Base-by-base conservation (phyloP, 805 yeast genomes). In the Ogataea corticis region DNA sequence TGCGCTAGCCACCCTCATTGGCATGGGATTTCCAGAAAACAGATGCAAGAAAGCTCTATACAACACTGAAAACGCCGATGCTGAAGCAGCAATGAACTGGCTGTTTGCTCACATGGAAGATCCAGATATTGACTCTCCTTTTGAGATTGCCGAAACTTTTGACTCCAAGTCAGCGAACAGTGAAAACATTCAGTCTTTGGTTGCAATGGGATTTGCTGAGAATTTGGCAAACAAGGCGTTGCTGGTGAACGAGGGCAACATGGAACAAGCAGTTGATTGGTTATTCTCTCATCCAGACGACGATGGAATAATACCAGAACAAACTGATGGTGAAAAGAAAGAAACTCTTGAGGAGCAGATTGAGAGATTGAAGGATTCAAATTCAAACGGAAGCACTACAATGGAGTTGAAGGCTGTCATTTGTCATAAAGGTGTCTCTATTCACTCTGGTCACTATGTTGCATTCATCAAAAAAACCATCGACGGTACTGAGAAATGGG, bases 401-500 rank as follows among this genome's bases (percentile, higher is more conserved):
- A 89, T 83, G 58, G 50, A 56, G 3, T 64, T 91, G 38, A 71
- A 75, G 35, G 85, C 85, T 0, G 83, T 87, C 4, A 72, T 91
- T 13, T 89, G 96, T 61, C 97, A 90, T 64, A 91, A 90, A 63
- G 97, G 97, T 7, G 73, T 81, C 2, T 85, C 96, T 11, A 85
- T 88, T 1, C 96, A 91, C 54, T 87, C 96, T 0, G 97, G 97
- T 0, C 97, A 90, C 63, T 90, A 90, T 63, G 97, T 91, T 33
- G 87, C 83, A 1, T 90, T 85, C 57, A 70, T 87, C 27, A 76
- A 72, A 45, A 77, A 79, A 48, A 45, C 65, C 2, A 56, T 70
- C 6, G 68, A 69, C 2, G 75, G 70, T 2, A 62, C 56, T 42
- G 59, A 51, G 11, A 68, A 71, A 42, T 89, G 96, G 96, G 83